Evolutionary conservation across 176 grass and related monocot species (phyloP).

Genomic region (Paspalum notatum): DNA sequence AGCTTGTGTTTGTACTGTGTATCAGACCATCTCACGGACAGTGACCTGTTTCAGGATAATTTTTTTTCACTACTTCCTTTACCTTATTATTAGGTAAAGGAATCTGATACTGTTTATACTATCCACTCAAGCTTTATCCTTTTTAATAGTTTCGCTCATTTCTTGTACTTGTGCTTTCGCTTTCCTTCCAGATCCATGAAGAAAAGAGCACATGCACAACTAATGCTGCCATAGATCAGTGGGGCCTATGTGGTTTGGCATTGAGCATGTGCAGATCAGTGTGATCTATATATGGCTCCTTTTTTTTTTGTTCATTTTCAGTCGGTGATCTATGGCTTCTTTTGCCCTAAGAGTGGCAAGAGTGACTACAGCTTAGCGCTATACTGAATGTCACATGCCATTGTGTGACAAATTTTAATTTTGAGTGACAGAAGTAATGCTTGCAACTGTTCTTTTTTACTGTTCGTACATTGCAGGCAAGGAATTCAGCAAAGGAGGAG

Average conservation of each 20-base stretch:
- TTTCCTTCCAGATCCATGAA: conserved; percentile 43
- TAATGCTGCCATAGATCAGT: conserved; percentile 10
- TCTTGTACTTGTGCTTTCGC: conserved; percentile 32
- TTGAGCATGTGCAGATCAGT: conserved; percentile 40
- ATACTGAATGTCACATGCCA: neutral
- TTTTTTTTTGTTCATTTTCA: neutral
- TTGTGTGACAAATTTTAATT: neutral
- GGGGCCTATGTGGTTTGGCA: conserved; percentile 24
- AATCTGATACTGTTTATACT: conserved; percentile 37
- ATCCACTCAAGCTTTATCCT: conserved; percentile 36
- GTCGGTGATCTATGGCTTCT: neutral
- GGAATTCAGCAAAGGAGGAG: conserved; percentile 90
- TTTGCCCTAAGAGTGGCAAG: conserved; percentile 12
- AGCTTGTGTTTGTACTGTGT: conserved; percentile 3
- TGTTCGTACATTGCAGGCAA: conserved; percentile 46
- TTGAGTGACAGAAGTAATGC: neutral
- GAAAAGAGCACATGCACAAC: conserved; percentile 37
- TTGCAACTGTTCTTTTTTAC: neutral
- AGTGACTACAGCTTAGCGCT: neutral
- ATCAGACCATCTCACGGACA: neutral
- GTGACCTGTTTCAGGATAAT: conserved; percentile 21
- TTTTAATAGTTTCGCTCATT: neutral
- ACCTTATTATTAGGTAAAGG: neutral
- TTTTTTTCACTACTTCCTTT: neutral
- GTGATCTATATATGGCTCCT: neutral